Evolutionary conservation across 257 asterid species (phyloP).

Genomic region (Solanum virginianum): DNA sequence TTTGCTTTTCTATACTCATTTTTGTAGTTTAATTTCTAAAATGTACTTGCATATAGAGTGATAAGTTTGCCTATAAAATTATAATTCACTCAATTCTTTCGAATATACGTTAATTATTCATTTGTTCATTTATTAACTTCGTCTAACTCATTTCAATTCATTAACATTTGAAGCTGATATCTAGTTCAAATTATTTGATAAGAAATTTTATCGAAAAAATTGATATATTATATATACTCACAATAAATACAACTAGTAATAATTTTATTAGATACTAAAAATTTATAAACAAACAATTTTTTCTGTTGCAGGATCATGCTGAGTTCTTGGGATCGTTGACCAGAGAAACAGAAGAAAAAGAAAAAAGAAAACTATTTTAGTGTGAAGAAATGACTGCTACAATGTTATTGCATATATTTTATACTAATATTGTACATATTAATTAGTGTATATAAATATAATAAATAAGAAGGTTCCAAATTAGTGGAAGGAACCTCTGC

Average conservation of each 20-base stretch:
- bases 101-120: too few species aligned
- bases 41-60: not conserved
- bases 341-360: not conserved
- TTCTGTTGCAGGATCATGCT: constrained; percentile 39
- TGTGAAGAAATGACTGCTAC: not conserved
- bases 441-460: not conserved
- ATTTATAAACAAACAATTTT: too few species aligned
- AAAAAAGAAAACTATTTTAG: not conserved
- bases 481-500: not conserved
- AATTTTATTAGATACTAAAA: too few species aligned
- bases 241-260: too few species aligned
- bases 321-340: constrained; percentile 56
- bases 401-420: not conserved
- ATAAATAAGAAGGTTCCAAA: not conserved
- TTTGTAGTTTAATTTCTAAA: too few species aligned
- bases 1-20: not conserved
- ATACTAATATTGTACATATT: not conserved
- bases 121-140: not conserved
- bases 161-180: too few species aligned
- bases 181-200: too few species aligned
- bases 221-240: too few species aligned
- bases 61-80: too few species aligned
- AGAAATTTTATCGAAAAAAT: too few species aligned
- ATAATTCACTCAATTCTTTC: too few species aligned
- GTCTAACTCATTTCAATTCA: too few species aligned